Evolutionary conservation across 352 stramenopile species (phyloP).

Genomic region (Elongisporangium anandrum): DNA sequence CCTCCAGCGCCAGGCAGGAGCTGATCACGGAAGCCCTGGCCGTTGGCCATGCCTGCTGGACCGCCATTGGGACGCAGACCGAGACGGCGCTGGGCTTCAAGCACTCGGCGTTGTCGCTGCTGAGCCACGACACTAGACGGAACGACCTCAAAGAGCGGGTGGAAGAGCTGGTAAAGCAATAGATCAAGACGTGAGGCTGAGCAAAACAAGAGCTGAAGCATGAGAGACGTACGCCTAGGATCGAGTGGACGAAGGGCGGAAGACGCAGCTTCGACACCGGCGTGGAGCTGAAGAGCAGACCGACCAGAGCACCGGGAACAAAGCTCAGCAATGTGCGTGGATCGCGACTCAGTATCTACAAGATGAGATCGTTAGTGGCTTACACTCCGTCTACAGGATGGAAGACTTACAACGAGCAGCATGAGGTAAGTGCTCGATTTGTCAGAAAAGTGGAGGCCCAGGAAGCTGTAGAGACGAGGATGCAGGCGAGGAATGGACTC

Average conservation of each 20-base stretch:
- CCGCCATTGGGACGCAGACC: conserved; percentile 37
- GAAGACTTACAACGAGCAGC: conserved; percentile 52
- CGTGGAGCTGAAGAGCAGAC: conserved; percentile 64
- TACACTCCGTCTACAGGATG: not conserved
- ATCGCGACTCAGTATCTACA: conserved; percentile 67
- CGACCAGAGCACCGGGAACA: conserved; percentile 50
- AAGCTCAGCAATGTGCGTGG: conserved; percentile 54
- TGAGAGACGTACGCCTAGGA: conserved; percentile 38
- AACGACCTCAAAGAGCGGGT: conserved; percentile 78
- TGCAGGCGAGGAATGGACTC: conserved; percentile 76
- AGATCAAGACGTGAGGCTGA: not conserved
- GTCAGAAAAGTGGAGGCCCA: conserved; percentile 76
- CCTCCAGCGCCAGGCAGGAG: conserved; percentile 60
- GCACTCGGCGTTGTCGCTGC: conserved; percentile 63
- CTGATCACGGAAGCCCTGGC: conserved; percentile 79
- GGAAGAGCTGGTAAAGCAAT: conserved; percentile 31
- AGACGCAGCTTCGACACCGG: conserved; percentile 67
- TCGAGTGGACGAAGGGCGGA: conserved; percentile 60
- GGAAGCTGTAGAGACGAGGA: conserved; percentile 51
- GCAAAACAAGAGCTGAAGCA: not conserved
- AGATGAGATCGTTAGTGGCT: conserved; percentile 2
- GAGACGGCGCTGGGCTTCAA: conserved; percentile 69
- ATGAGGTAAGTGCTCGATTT: conserved; percentile 78
- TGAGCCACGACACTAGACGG: conserved; percentile 53
- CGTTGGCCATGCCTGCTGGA: conserved; percentile 17